Conservation (phyloP, 2,329 filamentous ascomycete genomes). For the Paracorniculantispora psalliotae region DNA sequence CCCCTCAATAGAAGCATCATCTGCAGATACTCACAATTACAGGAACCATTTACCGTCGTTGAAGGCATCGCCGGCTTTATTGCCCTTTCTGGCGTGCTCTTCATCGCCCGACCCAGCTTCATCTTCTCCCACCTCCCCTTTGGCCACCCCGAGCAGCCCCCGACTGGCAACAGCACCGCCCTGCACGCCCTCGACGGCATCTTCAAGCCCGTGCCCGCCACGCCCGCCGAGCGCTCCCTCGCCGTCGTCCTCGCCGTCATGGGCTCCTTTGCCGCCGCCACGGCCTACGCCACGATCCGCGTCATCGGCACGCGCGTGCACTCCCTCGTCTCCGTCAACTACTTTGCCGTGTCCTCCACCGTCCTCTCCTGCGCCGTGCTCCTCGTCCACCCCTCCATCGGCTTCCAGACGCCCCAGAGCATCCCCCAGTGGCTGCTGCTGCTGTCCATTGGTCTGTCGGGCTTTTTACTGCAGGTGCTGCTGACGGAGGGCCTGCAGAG, state of each 20-base stretch:
- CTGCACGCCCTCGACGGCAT: slow-evolving; percentile 20
- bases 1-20: background rate
- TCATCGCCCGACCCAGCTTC: slow-evolving; percentile 66
- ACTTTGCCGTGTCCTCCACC: slow-evolving; percentile 65
- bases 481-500: slow-evolving; percentile 68
- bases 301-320: slow-evolving; percentile 72
- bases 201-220: slow-evolving; percentile 31
- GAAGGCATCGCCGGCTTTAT: slow-evolving; percentile 66
- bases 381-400: slow-evolving; percentile 36
- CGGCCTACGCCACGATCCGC: slow-evolving; percentile 67
- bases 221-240: slow-evolving; percentile 56
- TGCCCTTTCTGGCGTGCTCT: slow-evolving; percentile 65
- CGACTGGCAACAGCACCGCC: slow-evolving; percentile 16
- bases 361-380: slow-evolving; percentile 60
- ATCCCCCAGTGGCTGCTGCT: slow-evolving; percentile 41
- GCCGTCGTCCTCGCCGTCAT: slow-evolving; percentile 63
- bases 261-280: slow-evolving; percentile 64
- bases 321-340: slow-evolving; percentile 72
- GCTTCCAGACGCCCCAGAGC: slow-evolving; percentile 31
- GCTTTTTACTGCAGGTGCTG: slow-evolving; percentile 74
- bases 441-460: slow-evolving; percentile 60
- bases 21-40: slow-evolving; percentile 14
- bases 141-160: slow-evolving; percentile 12
- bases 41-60: slow-evolving; percentile 66
- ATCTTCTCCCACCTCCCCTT: slow-evolving; percentile 39